Base-by-base conservation (phyloP, 2,329 filamentous ascomycete genomes). In the Paracoccidioides lutzii region DNA sequence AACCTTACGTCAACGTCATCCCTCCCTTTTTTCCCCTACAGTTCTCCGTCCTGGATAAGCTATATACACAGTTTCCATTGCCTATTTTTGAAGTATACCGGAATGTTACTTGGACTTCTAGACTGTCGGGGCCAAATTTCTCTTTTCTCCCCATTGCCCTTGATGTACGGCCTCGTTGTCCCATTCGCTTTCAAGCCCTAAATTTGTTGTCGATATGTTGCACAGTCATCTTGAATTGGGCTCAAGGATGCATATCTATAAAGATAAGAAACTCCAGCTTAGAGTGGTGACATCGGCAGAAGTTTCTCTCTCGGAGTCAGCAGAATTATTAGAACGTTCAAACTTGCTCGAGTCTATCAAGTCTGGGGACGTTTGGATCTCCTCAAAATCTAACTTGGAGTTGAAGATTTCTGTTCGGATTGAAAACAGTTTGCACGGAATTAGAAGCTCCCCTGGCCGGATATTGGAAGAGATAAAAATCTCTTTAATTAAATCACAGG, bases 311-410 rank as follows among this genome's bases (percentile, higher is more conserved):
- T 44, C 55, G 2, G 30, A 51, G 6, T 32, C 41, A 5, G 15
- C 9, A 7, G 10, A 9, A 22, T 30, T n/a, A 28, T 41, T 40
- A 3, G 15, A 30, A 22, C 8, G n/a, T 60, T n/a, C 41, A 54
- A 35, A 42, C 32, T 50, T 32, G 2, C 6, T 54, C 35, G 42
- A 62, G 4, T 7, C 50, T 14, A 41, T 61, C 28, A 12, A 53
- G 46, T 54, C 55, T 42, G 28, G 48, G 52, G 49, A 56, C 12
- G 30, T 64, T 33, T 72, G 69, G 69, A 59, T 68, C 6, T 60
- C 56, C 37, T 63, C 67, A 54, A 59, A 61, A 9, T 63, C 64
- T 5, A 62, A 66, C 33, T 48, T 70, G 6, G 58, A 58, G 42
- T 53, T 72, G 6, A 58, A 62, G n/a, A 50, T 71, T 6, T 55